phyloP scores from a whole-genome alignment of 2,329 filamentous ascomycete species.

The Botrytis galanthina region DNA sequence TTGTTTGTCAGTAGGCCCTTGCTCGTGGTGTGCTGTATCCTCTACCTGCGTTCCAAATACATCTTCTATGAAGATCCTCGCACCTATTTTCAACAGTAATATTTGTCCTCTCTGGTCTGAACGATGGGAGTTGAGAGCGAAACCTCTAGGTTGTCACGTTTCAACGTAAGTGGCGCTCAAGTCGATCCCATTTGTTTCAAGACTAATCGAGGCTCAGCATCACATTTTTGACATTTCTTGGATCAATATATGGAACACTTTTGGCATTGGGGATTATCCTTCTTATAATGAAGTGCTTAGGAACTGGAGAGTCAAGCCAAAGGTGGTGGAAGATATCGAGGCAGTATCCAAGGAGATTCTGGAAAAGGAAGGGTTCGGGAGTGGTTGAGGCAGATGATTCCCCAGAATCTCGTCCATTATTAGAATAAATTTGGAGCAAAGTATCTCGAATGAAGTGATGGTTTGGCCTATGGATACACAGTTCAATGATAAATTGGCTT shows the following conservation, averaged over 20 bases:
- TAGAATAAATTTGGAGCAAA: neutral
- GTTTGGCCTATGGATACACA: neutral
- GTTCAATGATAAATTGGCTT: too few relatives aligned
- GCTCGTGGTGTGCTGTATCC: constrained; percentile 38
- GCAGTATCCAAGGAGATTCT: neutral
- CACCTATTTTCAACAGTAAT: constrained; percentile 49
- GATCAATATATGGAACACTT: constrained; percentile 38
- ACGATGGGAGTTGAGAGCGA: constrained; percentile 45
- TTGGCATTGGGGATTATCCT: constrained; percentile 25
- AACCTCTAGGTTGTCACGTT: constrained; percentile 43
- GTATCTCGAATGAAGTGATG: neutral
- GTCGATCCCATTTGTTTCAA: neutral
- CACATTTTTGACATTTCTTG: constrained; percentile 41
- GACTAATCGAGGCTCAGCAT: constrained; percentile 29
- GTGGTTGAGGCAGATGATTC: neutral
- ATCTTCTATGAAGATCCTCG: constrained; percentile 46
- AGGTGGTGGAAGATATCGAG: neutral
- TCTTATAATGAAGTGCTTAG: neutral
- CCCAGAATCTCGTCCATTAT: constrained; percentile 6
- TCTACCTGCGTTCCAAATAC: constrained; percentile 55
- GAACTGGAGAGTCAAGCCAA: neutral
- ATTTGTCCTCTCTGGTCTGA: constrained; percentile 54
- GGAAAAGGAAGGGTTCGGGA: neutral
- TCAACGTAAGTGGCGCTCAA: constrained; percentile 36
- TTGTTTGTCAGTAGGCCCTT: constrained; percentile 43